Base-by-base conservation (phyloP, 768 basidiomycete genomes). In the Cubamyces sp. region DNA sequence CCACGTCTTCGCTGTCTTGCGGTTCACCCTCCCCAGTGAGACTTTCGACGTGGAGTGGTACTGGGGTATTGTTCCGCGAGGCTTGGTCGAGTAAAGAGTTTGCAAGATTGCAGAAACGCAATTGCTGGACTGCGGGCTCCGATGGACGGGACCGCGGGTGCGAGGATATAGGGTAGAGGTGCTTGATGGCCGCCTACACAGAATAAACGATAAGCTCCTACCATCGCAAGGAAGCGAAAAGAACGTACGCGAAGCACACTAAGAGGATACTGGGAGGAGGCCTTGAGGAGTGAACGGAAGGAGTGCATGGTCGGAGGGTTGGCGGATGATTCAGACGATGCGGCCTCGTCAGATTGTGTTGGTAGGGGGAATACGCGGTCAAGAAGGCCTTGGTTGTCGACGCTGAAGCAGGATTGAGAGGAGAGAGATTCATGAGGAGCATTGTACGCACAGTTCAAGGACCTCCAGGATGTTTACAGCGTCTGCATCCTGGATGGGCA, bases 331-430 rank as follows among this genome's bases (percentile, higher is more conserved):
- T 74, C 73, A 47, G 77, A 78, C 1, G 81, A 77, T 18, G 78
- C 74, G 1, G 82, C 76, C n/a, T 76, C 71, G 41, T 76, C 71
- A 45, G 76, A 74, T 65, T 77, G 72, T 55, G 77, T 71, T 21
- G 78, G 77, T 23, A 86, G 76, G 40, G 87, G 84, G 70, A 90
- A 88, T 64, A 90, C 87, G 67, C 91, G 87, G 79, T 93, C 91
- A 11, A 94, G 84, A 5, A 94, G 78, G 49, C 87, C 89, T 66
- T 91, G 90, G 0, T 81, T 81, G 73, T 94, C 92, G 62, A 85
- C 76, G 67, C 89, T 90, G 70, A 21, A 46, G 49, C 63, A 6
- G 40, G 46, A 67, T 57, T 59, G 47, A 56, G 65, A 54, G 66
- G 21, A 41, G 26, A 37, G 37, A 46, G 45, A 34, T 28, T 57